Evolutionary conservation across 2,329 filamentous ascomycete species (phyloP), one percentile per base, ranked within the genome.

Genomic region (Diaporthe destruens): DNA sequence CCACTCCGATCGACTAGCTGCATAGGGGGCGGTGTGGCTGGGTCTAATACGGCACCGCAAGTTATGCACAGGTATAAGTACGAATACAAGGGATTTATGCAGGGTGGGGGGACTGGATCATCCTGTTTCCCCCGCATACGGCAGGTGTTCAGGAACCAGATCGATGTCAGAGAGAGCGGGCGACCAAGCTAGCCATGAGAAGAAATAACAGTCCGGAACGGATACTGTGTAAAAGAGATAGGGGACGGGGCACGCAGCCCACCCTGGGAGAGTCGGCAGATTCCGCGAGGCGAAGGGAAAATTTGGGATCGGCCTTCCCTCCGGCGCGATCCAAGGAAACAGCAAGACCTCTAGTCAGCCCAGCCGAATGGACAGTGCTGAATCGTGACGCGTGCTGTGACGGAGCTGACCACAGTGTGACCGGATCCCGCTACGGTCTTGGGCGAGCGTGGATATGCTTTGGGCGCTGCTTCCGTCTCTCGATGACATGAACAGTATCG

Each of bases 51-150:
- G 25, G 44, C 42, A 51, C 29, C 18, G 29, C 32, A 51, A 34
- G 18, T 65, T 65, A 32, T 66, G 61, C 61, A 39, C 14, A 66
- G 44, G 32, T 20, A 66, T 16, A 39, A 61, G 36, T 44, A 36
- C 23, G 23, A 61, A 25, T 18, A 51, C 12, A 20, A 42, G n/a
- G n/a, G 5, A 53, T 25, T 66, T 39, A 29, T 65, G 44, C 61
- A 51, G 4, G 42, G n/a, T 36, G 36, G 29, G 61, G 61, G n/a
- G 1, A 44, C 56, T 4, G 36, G 59, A 53, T 65, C 29, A 25
- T 53, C 61, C 61, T n/a, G 25, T 29, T 39, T 12, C 20, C 47
- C 47, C 44, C 61, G 32, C 29, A 39, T 53, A 18, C n/a, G 32
- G 47, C 44, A 66, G 44, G n/a, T 66, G 32, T n/a, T 7, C 12